Conservation (phyloP, 2,329 filamentous ascomycete genomes). For the Cladophialophora immunda region DNA sequence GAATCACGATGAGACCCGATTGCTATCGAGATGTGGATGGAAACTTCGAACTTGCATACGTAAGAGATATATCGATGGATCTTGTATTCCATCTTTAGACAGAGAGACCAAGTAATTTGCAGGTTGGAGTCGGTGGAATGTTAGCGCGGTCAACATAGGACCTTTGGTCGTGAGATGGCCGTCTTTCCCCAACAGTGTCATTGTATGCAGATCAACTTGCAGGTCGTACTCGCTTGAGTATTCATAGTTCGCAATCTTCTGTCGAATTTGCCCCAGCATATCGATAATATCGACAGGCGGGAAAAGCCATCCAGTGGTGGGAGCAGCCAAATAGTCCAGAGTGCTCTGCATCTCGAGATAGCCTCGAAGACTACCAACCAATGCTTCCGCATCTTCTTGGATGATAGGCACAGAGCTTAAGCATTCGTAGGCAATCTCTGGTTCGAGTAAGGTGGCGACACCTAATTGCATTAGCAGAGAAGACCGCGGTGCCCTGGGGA, state of each 20-base stretch:
- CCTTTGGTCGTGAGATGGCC: conserved; percentile 58
- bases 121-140: conserved; percentile 53
- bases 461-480: background rate
- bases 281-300: conserved; percentile 58
- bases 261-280: conserved; percentile 55
- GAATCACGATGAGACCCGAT: background rate
- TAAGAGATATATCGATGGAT: conserved; percentile 8
- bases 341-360: conserved; percentile 60
- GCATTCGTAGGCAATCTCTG: conserved; percentile 48
- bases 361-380: conserved; percentile 35
- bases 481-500: background rate
- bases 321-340: conserved; percentile 58
- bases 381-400: conserved; percentile 4
- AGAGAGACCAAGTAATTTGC: background rate
- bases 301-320: conserved; percentile 60
- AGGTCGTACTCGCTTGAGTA: conserved; percentile 64
- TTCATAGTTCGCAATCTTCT: conserved; percentile 50
- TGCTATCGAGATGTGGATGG: too few species aligned
- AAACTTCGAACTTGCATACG: too few species aligned
- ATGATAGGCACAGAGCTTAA: conserved; percentile 12
- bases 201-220: conserved; percentile 61
- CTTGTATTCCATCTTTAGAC: conserved; percentile 7
- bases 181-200: conserved; percentile 67
- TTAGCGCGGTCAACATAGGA: conserved; percentile 52
- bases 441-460: background rate